These are phyloP conservation scores for Mrakia blollopis DNA, from an alignment of 768 basidiomycete species.

Conservation along the genomic window DNA sequence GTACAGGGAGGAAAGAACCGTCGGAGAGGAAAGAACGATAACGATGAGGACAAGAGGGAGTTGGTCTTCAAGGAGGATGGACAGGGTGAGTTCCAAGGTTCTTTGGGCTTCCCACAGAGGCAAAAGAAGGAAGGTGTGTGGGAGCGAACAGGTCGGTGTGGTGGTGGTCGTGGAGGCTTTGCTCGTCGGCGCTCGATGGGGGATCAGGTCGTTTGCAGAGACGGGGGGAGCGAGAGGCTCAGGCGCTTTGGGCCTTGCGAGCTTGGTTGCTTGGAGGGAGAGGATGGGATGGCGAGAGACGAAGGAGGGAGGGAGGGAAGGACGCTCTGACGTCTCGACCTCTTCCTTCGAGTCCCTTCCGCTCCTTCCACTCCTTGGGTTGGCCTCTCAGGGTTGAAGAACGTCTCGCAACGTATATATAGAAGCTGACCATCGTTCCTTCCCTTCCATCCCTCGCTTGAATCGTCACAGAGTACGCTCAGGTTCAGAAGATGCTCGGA, in stretches of 20 bases:
- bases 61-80: constrained; percentile 98
- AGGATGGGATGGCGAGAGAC: too few relatives aligned
- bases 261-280: not conserved
- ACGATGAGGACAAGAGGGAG: constrained; percentile 97
- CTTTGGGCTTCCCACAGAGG: not conserved
- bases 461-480: constrained; percentile 72
- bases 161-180: not conserved
- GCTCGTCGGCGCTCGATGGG: too few relatives aligned
- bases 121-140: not conserved
- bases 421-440: not conserved
- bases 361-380: too few relatives aligned
- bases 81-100: constrained; percentile 52
- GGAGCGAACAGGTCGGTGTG: not conserved
- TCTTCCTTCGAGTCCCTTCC: constrained; percentile 10
- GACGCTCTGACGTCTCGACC: not conserved
- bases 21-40: constrained; percentile 99
- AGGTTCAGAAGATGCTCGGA: constrained; percentile 97
- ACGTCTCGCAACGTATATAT: not conserved
- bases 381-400: too few relatives aligned
- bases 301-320: not conserved
- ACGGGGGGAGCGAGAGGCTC: too few relatives aligned
- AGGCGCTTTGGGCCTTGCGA: not conserved
- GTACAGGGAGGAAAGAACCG: constrained; percentile 95
- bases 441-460: not conserved
- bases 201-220: too few relatives aligned